A percentile compares a stretch with the other conserved stretches of the same genome.
Conservation (phyloP, 345 rosid species). For the Cardamine resedifolia region DNA sequence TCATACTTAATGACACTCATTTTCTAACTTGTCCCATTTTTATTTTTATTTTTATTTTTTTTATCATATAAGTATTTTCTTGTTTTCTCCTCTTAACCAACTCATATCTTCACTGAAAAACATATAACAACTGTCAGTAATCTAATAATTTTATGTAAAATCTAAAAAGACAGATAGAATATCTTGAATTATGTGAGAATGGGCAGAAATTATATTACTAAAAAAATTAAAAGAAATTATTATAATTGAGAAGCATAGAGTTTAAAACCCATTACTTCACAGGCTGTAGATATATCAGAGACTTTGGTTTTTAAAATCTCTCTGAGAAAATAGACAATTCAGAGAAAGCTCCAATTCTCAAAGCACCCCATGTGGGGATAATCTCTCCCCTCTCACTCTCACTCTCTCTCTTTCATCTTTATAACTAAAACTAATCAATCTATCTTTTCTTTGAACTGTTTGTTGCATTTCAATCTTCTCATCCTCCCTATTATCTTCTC, state of each 20-base stretch:
- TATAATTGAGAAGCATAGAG: slow-evolving; percentile 34
- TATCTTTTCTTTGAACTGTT: slow-evolving; percentile 18
- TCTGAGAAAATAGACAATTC: slow-evolving; percentile 42
- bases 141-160: slow-evolving; percentile 25
- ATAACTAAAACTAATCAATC: slow-evolving; percentile 27
- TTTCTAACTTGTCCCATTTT: slow-evolving; percentile 27
- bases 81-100: neutral
- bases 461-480: slow-evolving; percentile 22
- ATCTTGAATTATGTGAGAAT: slow-evolving; percentile 27
- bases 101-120: slow-evolving; percentile 20
- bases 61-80: neutral
- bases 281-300: slow-evolving; percentile 35
- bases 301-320: slow-evolving; percentile 25
- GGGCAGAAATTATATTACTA: slow-evolving; percentile 8
- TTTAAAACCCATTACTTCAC: slow-evolving; percentile 38
- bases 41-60: neutral
- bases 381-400: slow-evolving; percentile 14
- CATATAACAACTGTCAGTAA: slow-evolving; percentile 33
- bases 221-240: neutral
- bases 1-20: slow-evolving; percentile 39
- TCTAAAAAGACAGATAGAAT: slow-evolving; percentile 28
- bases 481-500: slow-evolving; percentile 21
- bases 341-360: slow-evolving; percentile 37
- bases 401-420: slow-evolving; percentile 23
- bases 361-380: slow-evolving; percentile 45